phyloP scores from a whole-genome alignment of 768 basidiomycete species.

The Podaxis sp. region DNA sequence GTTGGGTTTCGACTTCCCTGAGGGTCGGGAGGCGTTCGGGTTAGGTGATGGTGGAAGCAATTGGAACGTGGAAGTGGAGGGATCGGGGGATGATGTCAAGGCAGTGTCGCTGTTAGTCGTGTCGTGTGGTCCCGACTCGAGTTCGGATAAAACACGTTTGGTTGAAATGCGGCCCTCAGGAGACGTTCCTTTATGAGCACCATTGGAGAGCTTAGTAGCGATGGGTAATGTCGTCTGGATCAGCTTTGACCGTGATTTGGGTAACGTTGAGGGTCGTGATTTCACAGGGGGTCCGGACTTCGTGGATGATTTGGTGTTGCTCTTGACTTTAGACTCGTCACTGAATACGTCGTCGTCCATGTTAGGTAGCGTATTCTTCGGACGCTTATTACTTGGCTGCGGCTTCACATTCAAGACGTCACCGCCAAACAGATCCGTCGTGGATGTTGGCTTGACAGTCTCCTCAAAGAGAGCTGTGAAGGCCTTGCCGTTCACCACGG shows the following conservation, averaged over 20 bases:
- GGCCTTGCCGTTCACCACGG: conserved; percentile 50
- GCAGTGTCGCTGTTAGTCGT: conserved; percentile 17
- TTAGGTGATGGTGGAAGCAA: conserved; percentile 58
- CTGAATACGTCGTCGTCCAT: conserved; percentile 13
- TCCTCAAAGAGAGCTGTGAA: conserved; percentile 73
- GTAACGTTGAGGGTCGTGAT: background rate
- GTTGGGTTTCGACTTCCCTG: conserved; percentile 35
- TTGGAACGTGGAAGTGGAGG: conserved; percentile 47
- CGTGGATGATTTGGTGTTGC: background rate
- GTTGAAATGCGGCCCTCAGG: conserved; percentile 25
- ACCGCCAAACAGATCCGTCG: conserved; percentile 17
- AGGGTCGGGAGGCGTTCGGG: conserved; percentile 21
- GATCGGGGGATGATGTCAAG: conserved; percentile 32
- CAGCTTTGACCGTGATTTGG: conserved; percentile 13
- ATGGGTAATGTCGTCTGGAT: conserved; percentile 10
- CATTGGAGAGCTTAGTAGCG: conserved; percentile 2
- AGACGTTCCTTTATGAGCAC: conserved; percentile 2
- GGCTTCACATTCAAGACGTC: background rate
- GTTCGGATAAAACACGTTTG: conserved; percentile 44
- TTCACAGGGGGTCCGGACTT: conserved; percentile 1
- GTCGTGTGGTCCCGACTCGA: conserved; percentile 27
- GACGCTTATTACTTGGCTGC: background rate
- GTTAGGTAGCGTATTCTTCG: background rate
- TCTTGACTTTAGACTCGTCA: background rate
- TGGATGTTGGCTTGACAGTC: conserved; percentile 14